phyloP scores from a whole-genome alignment of 108 stramenopile species.

The Pseudonitzschia delicatissima region DNA sequence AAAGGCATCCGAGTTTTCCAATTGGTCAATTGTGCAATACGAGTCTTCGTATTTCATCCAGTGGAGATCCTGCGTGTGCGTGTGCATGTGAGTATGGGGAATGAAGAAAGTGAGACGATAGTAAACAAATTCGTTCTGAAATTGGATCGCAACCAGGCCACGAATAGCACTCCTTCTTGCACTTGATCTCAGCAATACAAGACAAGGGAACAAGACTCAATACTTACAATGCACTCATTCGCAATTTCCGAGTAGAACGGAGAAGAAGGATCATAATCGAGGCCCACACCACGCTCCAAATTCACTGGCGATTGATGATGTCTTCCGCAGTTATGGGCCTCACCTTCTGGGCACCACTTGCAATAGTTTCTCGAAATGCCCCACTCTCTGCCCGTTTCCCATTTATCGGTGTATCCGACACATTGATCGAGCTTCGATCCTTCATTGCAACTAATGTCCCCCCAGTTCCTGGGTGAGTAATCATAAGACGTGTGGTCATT shows the following conservation, averaged over 20 bases:
- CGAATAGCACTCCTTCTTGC: too few relatives aligned
- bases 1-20: conserved; percentile 22
- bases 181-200: neutral
- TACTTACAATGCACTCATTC: conserved; percentile 3
- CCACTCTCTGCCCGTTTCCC: conserved; percentile 19
- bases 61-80: conserved; percentile 23
- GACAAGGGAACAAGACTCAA: neutral
- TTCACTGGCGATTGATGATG: conserved; percentile 47
- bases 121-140: neutral
- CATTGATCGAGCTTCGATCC: conserved; percentile 14
- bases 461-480: conserved; percentile 22
- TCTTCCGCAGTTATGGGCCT: conserved; percentile 24
- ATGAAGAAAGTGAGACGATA: neutral
- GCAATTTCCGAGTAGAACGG: conserved; percentile 10
- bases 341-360: conserved; percentile 34
- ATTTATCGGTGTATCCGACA: conserved; percentile 26
- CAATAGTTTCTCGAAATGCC: conserved; percentile 25
- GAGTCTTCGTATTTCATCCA: conserved; percentile 45
- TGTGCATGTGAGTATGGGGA: too few relatives aligned
- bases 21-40: conserved; percentile 32
- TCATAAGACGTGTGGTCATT: too few relatives aligned
- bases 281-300: conserved; percentile 26
- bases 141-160: too few relatives aligned
- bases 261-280: conserved; percentile 11
- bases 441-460: conserved; percentile 22